Conservation (phyloP, 1,139 yeast genomes). For the Nakaseomyces bracarensis region DNA sequence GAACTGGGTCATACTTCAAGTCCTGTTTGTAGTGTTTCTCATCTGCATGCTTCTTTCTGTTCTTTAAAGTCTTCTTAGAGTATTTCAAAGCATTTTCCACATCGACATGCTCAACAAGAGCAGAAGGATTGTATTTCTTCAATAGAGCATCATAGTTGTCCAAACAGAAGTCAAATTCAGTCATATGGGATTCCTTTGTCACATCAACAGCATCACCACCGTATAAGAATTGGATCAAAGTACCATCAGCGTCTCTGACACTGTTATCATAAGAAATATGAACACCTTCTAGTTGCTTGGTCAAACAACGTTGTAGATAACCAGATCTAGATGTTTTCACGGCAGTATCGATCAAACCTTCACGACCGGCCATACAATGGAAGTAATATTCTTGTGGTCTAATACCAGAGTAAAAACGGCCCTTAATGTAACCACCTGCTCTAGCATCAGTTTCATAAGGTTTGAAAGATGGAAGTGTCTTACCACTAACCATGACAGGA, state of each 20-base stretch:
- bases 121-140: slow-evolving; percentile 80
- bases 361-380: slow-evolving; percentile 99
- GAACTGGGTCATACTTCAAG: slow-evolving; percentile 77
- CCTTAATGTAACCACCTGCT: slow-evolving; percentile 97
- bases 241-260: slow-evolving; percentile 93
- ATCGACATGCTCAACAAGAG: slow-evolving; percentile 64
- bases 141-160: slow-evolving; percentile 84
- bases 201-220: slow-evolving; percentile 98
- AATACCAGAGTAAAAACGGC: slow-evolving; percentile 95
- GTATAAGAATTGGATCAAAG: slow-evolving; percentile 86
- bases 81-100: slow-evolving; percentile 74
- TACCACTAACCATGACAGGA: slow-evolving; percentile 98
- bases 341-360: slow-evolving; percentile 98
- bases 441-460: slow-evolving; percentile 95
- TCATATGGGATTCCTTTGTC: slow-evolving; percentile 88
- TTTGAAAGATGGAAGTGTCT: slow-evolving; percentile 91
- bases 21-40: slow-evolving; percentile 57
- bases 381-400: slow-evolving; percentile 99
- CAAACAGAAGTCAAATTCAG: slow-evolving; percentile 85
- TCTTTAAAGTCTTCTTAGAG: slow-evolving; percentile 74
- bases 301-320: slow-evolving; percentile 95
- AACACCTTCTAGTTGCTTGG: slow-evolving; percentile 96
- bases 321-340: slow-evolving; percentile 98
- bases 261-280: slow-evolving; percentile 91
- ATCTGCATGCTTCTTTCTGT: slow-evolving; percentile 54